phyloP scores from a whole-genome alignment of 1,284 basidiomycete genomes.

The Inonotus obliquus region DNA sequence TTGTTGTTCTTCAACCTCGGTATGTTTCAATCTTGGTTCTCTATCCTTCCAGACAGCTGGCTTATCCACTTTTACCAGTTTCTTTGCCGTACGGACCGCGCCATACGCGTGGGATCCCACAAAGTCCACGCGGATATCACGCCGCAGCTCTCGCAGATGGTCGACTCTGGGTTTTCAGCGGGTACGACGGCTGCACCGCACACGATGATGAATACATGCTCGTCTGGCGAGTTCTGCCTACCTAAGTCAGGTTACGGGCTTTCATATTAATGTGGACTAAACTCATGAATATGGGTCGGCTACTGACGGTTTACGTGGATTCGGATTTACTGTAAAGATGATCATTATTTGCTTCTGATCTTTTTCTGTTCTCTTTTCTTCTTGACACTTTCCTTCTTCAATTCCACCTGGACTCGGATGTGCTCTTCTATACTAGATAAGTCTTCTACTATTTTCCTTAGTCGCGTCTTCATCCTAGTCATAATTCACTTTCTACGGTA shows the following conservation, averaged over 20 bases:
- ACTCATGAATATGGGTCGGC: background rate
- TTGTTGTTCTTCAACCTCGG: conserved; percentile 85
- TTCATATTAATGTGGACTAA: conserved; percentile 46
- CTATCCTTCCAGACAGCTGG: conserved; percentile 26
- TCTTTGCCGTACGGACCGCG: conserved; percentile 64
- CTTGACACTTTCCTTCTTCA: background rate
- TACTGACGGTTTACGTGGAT: background rate
- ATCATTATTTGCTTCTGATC: background rate
- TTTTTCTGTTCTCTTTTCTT: background rate
- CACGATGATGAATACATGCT: conserved; percentile 84
- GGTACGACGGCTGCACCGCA: conserved; percentile 78
- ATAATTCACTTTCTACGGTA: background rate
- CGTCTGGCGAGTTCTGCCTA: conserved; percentile 84
- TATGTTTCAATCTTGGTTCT: too few species aligned
- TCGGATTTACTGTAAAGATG: background rate
- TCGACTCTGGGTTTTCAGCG: conserved; percentile 82
- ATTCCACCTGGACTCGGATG: background rate
- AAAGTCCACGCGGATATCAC: conserved; percentile 78
- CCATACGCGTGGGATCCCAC: conserved; percentile 60
- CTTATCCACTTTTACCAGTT: conserved; percentile 35
- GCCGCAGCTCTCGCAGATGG: conserved; percentile 78
- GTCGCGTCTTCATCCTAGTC: background rate
- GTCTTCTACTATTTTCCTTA: background rate
- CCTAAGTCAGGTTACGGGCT: conserved; percentile 87
- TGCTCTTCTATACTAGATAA: background rate